Base-by-base conservation (phyloP, 2,329 filamentous ascomycete species). In the Claviceps purpurea region DNA sequence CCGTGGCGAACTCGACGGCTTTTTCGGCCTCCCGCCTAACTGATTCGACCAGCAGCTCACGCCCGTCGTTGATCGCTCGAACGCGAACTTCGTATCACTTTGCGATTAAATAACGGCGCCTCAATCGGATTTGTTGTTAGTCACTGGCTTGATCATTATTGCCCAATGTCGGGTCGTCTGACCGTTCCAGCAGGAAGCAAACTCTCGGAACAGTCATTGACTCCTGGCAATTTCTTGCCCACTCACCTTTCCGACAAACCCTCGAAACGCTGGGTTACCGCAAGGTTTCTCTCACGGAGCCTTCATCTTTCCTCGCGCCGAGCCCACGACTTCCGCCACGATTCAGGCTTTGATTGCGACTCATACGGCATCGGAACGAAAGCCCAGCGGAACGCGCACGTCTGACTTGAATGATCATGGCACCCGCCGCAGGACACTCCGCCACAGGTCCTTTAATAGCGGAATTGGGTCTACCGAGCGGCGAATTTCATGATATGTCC, bases 381-480 rank as follows among this genome's bases (percentile, higher is more conserved):
- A 52, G 50, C 54, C 46, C 53, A 53, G 55, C 56, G 52, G 52
- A 60, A 49, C 55, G 55, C 55, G 50, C 55, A 53, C 54, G 44
- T 40, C 52, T 50, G 46, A 47, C 50, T 55, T 56, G 53, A 58
- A 63, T 64, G 61, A 64, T 61, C 63, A 68, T 68, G 66, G 64
- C 65, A 63, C 60, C 64, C 54, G 62, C 60, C 58, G 57, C 58
- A 58, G 59, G 55, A 50, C 61, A 59, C 54, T 61, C 61, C 60
- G 57, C 55, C 58, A 59, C 65, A 61, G 68, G 67, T 63, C 68
- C 68, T 64, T 59, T 70, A 51, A 69, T 69, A 56, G 62, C 64
- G 60, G 66, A 64, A 59, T 60, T 61, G 61, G 64, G 61, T 59
- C 64, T 69, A 61, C 59, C 65, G 57, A 63, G 60, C 59, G 59